These are phyloP conservation scores for Histomonas meleagridis DNA, from an alignment of 208 protist species.

Conservation along the genomic window DNA sequence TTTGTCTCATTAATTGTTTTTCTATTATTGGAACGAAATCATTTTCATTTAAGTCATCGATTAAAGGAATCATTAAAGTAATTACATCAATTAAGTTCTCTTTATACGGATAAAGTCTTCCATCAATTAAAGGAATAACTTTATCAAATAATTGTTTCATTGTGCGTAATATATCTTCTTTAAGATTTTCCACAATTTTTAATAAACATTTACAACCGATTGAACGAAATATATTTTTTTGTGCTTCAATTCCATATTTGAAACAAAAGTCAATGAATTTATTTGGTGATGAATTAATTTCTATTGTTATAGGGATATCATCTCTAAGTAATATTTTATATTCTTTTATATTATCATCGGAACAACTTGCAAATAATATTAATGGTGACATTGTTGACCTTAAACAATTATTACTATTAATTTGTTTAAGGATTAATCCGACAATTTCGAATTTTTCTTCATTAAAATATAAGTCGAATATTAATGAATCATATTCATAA, in stretches of 20 bases:
- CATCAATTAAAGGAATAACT: not conserved
- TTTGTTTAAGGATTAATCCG: not conserved
- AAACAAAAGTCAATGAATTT: slow-evolving; percentile 3
- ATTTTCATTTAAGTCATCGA: too few species aligned
- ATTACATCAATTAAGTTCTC: not conserved
- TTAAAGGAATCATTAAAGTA: too few species aligned
- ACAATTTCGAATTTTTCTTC: not conserved
- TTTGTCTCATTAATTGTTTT: slow-evolving; percentile 6
- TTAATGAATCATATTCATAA: not conserved
- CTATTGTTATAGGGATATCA: not conserved
- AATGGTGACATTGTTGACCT: not conserved
- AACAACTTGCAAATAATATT: not conserved
- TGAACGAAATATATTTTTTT: not conserved
- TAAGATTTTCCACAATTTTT: too few species aligned
- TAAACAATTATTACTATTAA: not conserved
- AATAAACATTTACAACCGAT: not conserved
- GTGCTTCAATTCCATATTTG: not conserved
- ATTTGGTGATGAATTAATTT: not conserved
- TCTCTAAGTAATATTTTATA: not conserved
- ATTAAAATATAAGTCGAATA: not conserved
- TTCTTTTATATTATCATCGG: not conserved
- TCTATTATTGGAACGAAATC: too few species aligned
- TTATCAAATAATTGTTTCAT: not conserved
- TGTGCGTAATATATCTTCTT: too few species aligned
- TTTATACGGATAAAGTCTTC: not conserved